Conservation (phyloP, 371 early-diverging fungal genomes). For the Caulochytrium protostelioides region DNA sequence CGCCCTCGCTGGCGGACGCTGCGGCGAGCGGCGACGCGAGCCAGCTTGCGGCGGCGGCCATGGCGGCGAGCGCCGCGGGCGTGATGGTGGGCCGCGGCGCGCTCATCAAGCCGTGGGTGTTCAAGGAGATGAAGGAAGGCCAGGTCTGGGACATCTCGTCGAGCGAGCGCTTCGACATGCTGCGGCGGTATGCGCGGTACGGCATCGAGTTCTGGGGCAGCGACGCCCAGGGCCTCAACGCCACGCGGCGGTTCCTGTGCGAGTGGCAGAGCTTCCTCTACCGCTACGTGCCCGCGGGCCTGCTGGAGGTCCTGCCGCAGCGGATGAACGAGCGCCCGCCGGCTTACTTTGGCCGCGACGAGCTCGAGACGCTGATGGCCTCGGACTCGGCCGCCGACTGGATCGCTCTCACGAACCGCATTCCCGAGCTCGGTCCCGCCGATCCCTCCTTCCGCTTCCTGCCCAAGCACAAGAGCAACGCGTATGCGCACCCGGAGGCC, state of each 20-base stretch:
- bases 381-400: slow-evolving; percentile 58
- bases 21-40: too few species aligned
- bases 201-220: slow-evolving; percentile 91
- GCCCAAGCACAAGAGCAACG: slow-evolving; percentile 1
- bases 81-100: slow-evolving; percentile 79
- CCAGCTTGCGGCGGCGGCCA: too few species aligned
- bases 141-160: slow-evolving; percentile 78
- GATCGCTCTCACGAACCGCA: slow-evolving; percentile 51
- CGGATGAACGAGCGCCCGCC: slow-evolving; percentile 79
- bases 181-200: slow-evolving; percentile 54
- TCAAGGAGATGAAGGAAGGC: slow-evolving; percentile 69
- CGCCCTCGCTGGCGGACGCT: too few species aligned
- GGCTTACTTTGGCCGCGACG: slow-evolving; percentile 62
- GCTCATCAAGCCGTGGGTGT: slow-evolving; percentile 92
- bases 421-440: not conserved
- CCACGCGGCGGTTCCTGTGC: slow-evolving; percentile 63
- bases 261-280: slow-evolving; percentile 76
- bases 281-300: slow-evolving; percentile 61
- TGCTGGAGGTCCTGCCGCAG: slow-evolving; percentile 74
- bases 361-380: slow-evolving; percentile 85
- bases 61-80: slow-evolving; percentile 43
- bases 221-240: slow-evolving; percentile 68
- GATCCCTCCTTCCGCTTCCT: slow-evolving; percentile 1
- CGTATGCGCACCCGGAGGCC: too few species aligned
- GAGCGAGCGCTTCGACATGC: slow-evolving; percentile 70